Evolutionary conservation across 2,329 filamentous ascomycete genomes (phyloP).

Genomic region (Aspergillus sp.): DNA sequence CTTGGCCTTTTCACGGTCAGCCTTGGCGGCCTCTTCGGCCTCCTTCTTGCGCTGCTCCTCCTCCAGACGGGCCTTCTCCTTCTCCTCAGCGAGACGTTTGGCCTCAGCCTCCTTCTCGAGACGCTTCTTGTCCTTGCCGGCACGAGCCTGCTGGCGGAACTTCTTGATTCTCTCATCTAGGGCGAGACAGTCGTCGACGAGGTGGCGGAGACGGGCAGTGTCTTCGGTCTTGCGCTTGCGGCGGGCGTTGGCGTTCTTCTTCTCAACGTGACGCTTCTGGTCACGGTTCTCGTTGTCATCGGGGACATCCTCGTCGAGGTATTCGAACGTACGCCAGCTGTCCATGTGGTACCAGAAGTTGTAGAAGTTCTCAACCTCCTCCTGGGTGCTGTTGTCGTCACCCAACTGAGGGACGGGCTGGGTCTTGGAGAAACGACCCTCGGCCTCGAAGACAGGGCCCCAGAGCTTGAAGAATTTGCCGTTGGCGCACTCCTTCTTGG

Average conservation of each 20-base stretch:
- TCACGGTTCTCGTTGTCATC: constrained; percentile 99
- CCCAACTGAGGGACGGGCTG: constrained; percentile 87
- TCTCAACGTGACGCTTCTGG: constrained; percentile 96
- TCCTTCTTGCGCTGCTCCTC: constrained; percentile 76
- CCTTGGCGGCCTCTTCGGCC: constrained; percentile 82
- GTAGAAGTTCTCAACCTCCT: constrained; percentile 93
- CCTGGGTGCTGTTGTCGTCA: constrained; percentile 75
- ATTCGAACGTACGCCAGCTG: constrained; percentile 96
- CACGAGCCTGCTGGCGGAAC: constrained; percentile 87
- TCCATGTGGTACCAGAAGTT: constrained; percentile 99
- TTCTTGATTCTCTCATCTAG: constrained; percentile 94
- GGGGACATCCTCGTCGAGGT: constrained; percentile 96
- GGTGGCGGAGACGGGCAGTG: constrained; percentile 78
- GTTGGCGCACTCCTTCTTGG: constrained; percentile 83
- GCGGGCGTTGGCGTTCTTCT: constrained; percentile 95
- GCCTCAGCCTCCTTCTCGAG: constrained; percentile 87
- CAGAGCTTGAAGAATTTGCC: constrained; percentile 95
- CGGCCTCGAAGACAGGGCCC: constrained; percentile 82
- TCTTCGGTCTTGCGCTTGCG: constrained; percentile 99
- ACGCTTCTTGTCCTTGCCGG: constrained; percentile 93
- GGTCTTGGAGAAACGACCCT: constrained; percentile 85
- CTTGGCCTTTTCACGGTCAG: constrained; percentile 75
- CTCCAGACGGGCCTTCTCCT: constrained; percentile 74
- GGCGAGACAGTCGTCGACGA: constrained; percentile 81
- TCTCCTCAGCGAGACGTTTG: constrained; percentile 81